These are phyloP conservation scores for Cryptosporidium parvum DNA, from an alignment of 169 alveolate genomes.

Conservation along the genomic window DNA sequence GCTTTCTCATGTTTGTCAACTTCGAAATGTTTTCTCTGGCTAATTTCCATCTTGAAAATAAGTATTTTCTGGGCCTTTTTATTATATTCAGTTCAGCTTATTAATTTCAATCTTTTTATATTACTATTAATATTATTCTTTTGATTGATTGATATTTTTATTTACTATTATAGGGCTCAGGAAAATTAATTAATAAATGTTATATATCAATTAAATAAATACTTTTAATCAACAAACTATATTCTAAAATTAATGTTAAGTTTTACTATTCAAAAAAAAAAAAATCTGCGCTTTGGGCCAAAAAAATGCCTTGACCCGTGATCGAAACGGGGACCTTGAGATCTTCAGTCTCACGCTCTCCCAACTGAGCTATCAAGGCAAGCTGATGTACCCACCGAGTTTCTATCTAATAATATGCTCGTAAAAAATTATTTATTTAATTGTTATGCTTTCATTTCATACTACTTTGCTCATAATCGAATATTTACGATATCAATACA, in stretches of 20 bases:
- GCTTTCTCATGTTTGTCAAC: background rate
- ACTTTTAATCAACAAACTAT: background rate
- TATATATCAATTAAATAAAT: too few species aligned
- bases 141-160: background rate
- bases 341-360: conserved; percentile 99
- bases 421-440: background rate
- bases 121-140: background rate
- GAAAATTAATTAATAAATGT: background rate
- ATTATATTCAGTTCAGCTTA: background rate
- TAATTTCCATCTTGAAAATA: background rate
- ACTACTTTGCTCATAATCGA: background rate
- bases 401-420: background rate
- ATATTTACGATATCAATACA: too few species aligned
- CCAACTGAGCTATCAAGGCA: conserved; percentile 98
- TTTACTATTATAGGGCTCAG: background rate
- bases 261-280: background rate
- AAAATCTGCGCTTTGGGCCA: background rate
- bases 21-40: background rate
- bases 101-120: background rate
- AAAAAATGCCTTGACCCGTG: conserved; percentile 96
- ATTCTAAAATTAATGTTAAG: background rate
- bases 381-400: background rate
- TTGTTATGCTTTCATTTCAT: background rate
- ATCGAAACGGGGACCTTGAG: conserved; percentile 99
- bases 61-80: background rate